These are phyloP conservation scores for Trichoderma semiorbis DNA, from an alignment of 2,329 filamentous ascomycete genomes.

Conservation along the genomic window DNA sequence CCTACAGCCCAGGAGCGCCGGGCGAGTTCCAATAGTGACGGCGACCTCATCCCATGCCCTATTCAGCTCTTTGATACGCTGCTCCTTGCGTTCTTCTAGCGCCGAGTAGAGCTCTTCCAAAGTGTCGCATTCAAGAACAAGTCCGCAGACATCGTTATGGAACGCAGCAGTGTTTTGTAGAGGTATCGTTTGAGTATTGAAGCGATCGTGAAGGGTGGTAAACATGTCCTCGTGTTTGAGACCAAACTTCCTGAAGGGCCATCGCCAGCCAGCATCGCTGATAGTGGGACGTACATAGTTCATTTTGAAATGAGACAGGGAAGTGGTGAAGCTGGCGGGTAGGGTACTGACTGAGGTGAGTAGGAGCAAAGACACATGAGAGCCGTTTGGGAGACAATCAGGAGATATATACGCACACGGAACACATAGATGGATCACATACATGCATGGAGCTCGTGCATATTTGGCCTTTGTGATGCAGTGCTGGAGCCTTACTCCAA, in stretches of 20 bases:
- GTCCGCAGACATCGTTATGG: not conserved
- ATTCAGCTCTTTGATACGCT: not conserved
- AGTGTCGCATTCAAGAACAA: not conserved
- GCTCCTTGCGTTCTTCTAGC: not conserved
- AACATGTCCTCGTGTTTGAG: not conserved
- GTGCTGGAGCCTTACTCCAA: not conserved
- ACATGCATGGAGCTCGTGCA: not conserved
- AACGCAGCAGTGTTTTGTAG: not conserved
- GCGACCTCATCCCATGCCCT: not conserved
- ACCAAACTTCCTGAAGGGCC: not conserved
- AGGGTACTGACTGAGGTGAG: not conserved
- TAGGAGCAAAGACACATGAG: not conserved
- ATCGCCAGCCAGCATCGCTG: not conserved
- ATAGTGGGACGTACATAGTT: not conserved
- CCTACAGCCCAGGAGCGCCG: not conserved
- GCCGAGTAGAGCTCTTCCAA: not conserved
- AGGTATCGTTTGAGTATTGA: not conserved
- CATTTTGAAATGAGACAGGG: not conserved
- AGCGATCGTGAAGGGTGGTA: not conserved
- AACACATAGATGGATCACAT: no score
- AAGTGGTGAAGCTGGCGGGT: not conserved
- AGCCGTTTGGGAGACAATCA: not conserved
- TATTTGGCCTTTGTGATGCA: not conserved
- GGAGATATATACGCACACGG: not conserved
- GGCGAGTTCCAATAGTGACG: rapidly evolving